Evolutionary conservation across 495 filamentous ascomycete genomes (phyloP), one percentile per base, ranked within the genome.

Genomic region (Penicillium silybi): DNA sequence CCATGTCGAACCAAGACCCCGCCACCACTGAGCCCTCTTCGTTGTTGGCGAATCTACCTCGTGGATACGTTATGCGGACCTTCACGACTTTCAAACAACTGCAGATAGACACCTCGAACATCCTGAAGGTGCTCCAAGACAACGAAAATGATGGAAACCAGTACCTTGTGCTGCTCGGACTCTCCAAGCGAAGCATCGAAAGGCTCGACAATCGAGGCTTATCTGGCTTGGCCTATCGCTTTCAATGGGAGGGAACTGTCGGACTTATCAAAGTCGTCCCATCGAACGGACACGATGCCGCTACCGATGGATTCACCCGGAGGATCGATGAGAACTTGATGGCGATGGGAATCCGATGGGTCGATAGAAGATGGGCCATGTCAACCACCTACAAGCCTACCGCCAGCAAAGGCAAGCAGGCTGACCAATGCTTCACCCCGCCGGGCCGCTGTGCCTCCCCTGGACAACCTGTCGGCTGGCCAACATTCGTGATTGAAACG

Each of bases 401-500:
- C 9, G 20, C 18, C 6, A 25, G 9, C 7, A 44, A 25, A 4
- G 20, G 41, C 41, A 44, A 44, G 27, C 41, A 44, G 19, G 9
- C 18, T 26, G 41, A 44, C 19, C 19, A 44, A 25, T 11, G 22
- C 8, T 44, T 44, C 10, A 13, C 25, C 20, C 41, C 41, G 20
- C 20, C 20, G 10, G 23, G 22, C 8, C 41, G 41, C 23, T 23
- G 20, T 18, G 23, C 41, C 15, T 15, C 41, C 19, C 9, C 18
- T 6, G 23, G 22, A 26, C 41, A 44, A 29, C 26, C 26, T 29
- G 26, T 29, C 7, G 26, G 26, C 26, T 29, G 64, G 65, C 67
- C 69, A 41, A 70, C 65, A 32, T 52, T 70, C 15, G 56, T 70
- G 18, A 58, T 72, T 23, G 57, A 68, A 43, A 59, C 62, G 22